These are phyloP conservation scores for Ephemerocybe angulata DNA, from an alignment of 768 basidiomycete species.

Conservation along the genomic window DNA sequence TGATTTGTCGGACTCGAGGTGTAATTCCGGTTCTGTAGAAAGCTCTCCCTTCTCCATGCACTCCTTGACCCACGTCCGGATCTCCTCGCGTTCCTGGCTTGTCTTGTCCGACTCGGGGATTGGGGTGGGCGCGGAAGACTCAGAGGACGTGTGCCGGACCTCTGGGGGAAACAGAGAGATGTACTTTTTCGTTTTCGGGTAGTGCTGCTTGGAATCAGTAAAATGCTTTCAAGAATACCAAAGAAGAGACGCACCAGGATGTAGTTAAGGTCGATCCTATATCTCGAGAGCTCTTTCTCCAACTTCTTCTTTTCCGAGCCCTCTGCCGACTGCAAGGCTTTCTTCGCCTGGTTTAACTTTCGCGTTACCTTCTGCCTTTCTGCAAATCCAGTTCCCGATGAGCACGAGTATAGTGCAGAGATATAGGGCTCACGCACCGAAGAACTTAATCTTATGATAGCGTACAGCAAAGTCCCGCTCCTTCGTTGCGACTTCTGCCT, in stretches of 20 bases:
- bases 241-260: slow-evolving; percentile 54
- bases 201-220: slow-evolving; percentile 48
- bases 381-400: slow-evolving; percentile 28
- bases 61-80: slow-evolving; percentile 55
- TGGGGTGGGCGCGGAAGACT: slow-evolving; percentile 21
- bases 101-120: slow-evolving; percentile 33
- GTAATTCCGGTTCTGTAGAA: slow-evolving; percentile 55
- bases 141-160: slow-evolving; percentile 34
- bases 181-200: slow-evolving; percentile 83
- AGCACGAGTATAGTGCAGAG: not conserved
- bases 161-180: slow-evolving; percentile 85
- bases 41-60: slow-evolving; percentile 62
- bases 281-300: slow-evolving; percentile 47
- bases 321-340: slow-evolving; percentile 37
- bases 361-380: slow-evolving; percentile 86
- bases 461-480: slow-evolving; percentile 70
- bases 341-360: slow-evolving; percentile 69
- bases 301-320: slow-evolving; percentile 38
- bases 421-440: slow-evolving; percentile 52
- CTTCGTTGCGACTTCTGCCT: slow-evolving; percentile 58
- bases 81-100: slow-evolving; percentile 49
- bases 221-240: not conserved
- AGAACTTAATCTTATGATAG: slow-evolving; percentile 94
- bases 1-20: slow-evolving; percentile 1
- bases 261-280: slow-evolving; percentile 90